A percentile compares a stretch with the other conserved stretches of the same genome.
phyloP scores from a whole-genome alignment of 2,329 filamentous ascomycete genomes.

The Xylariaceae sp. region DNA sequence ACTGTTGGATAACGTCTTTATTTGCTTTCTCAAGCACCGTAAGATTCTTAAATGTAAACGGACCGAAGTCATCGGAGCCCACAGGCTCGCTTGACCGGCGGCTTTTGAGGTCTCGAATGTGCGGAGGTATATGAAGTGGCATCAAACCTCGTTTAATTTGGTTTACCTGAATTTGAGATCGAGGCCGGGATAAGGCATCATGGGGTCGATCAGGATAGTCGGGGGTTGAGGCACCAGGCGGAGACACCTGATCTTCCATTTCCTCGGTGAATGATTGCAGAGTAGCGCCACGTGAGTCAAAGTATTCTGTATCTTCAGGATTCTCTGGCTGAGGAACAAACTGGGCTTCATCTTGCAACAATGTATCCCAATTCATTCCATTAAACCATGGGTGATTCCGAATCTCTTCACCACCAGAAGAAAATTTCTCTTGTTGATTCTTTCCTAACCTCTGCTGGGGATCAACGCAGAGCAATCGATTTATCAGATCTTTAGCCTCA shows the following conservation, averaged over 20 bases:
- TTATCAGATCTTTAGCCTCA: slow-evolving; percentile 92
- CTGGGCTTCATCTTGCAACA: slow-evolving; percentile 92
- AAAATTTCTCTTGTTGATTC: slow-evolving; percentile 76
- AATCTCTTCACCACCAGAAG: slow-evolving; percentile 86
- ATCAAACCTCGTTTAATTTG: slow-evolving; percentile 87
- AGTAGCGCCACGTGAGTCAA: slow-evolving; percentile 86
- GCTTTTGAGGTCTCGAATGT: slow-evolving; percentile 86
- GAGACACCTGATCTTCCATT: slow-evolving; percentile 81
- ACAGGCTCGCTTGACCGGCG: slow-evolving; percentile 88
- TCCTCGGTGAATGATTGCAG: slow-evolving; percentile 91
- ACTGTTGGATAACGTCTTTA: slow-evolving; percentile 96
- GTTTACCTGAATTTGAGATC: slow-evolving; percentile 68
- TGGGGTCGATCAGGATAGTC: slow-evolving; percentile 88
- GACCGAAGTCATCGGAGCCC: slow-evolving; percentile 87
- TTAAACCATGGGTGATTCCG: slow-evolving; percentile 84
- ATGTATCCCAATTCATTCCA: slow-evolving; percentile 80
- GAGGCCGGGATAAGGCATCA: slow-evolving; percentile 85
- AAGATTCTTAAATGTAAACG: slow-evolving; percentile 94
- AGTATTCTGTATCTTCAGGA: slow-evolving; percentile 96
- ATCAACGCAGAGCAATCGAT: slow-evolving; percentile 81
- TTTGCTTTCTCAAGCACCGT: slow-evolving; percentile 96
- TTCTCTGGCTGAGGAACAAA: slow-evolving; percentile 92
- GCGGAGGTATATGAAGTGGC: slow-evolving; percentile 92
- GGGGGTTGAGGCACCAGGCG: slow-evolving; percentile 64
- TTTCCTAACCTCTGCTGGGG: slow-evolving; percentile 78